Conservation (phyloP, 495 filamentous ascomycete genomes). For the Talaromyces nanjingensis region DNA sequence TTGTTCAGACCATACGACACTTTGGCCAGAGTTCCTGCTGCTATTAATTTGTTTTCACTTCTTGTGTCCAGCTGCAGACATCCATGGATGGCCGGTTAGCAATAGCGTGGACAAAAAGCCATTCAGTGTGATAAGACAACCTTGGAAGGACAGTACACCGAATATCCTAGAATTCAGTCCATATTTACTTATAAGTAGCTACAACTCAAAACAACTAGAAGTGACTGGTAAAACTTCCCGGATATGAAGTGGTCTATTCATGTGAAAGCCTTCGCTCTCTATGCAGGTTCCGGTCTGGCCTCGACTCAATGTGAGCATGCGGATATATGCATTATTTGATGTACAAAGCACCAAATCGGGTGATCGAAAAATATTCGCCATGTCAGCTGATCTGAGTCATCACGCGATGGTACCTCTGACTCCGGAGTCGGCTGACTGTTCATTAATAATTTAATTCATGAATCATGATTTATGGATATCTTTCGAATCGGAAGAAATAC, state of each 20-base stretch:
- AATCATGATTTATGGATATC: not conserved
- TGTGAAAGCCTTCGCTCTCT: not conserved
- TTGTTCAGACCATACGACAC: not conserved
- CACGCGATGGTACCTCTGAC: not conserved
- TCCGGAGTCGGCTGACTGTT: not conserved
- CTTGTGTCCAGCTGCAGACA: not conserved
- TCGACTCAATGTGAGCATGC: not conserved
- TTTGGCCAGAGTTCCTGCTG: not conserved
- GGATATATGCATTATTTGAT: not conserved
- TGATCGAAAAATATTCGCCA: not conserved
- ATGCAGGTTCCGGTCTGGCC: not conserved
- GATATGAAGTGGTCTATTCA: not conserved
- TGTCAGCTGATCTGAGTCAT: not conserved
- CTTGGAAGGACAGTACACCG: not conserved
- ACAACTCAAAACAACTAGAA: not conserved
- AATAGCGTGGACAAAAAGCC: not conserved
- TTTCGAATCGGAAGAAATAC: not conserved
- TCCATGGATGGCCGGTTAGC: not conserved
- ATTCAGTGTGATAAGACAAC: not conserved
- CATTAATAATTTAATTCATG: not conserved
- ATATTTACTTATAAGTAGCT: not conserved
- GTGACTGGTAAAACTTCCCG: not conserved
- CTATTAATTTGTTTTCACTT: not conserved
- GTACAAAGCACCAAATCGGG: not conserved
- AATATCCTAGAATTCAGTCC: not conserved